phyloP scores from a whole-genome alignment of 164 flowering plant species.

The Umbilicus rupestris region DNA sequence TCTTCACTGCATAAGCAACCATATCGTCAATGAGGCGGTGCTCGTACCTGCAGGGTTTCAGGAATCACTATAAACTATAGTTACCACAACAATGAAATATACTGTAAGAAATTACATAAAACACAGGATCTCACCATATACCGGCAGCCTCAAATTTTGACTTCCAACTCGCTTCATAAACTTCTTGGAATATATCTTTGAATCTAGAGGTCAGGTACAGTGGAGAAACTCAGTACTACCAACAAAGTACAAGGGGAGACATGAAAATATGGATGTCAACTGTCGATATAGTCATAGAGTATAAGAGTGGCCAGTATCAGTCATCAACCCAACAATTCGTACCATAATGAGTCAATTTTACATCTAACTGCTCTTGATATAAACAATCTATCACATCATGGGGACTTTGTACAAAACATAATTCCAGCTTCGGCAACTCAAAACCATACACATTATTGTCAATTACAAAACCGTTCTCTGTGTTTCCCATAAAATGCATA shows the following conservation, averaged over 20 bases:
- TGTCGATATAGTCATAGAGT: too few species aligned
- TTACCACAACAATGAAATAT: neutral
- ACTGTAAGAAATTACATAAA: neutral
- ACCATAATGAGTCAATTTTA: too few species aligned
- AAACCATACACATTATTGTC: too few species aligned
- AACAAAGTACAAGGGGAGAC: neutral
- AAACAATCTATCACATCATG: too few species aligned
- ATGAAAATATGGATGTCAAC: too few species aligned
- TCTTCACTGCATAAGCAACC: conserved; percentile 96
- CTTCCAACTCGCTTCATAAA: conserved; percentile 66
- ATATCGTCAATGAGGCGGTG: conserved; percentile 97
- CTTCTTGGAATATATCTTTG: conserved; percentile 83
- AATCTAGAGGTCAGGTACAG: conserved; percentile 29
- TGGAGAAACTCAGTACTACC: neutral
- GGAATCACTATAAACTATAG: neutral
- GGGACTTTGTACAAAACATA: too few species aligned
- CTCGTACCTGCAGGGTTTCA: conserved; percentile 55
- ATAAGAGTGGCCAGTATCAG: too few species aligned
- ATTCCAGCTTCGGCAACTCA: too few species aligned
- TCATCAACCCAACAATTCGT: too few species aligned
- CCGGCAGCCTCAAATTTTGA: conserved; percentile 76
- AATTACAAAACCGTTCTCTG: too few species aligned
- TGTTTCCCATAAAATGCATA: too few species aligned
- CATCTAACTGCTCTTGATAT: too few species aligned
- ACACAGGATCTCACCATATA: conserved; percentile 46